These are phyloP conservation scores for Fusarium pilosicola DNA, from an alignment of 2,329 filamentous ascomycete genomes.

Conservation along the genomic window DNA sequence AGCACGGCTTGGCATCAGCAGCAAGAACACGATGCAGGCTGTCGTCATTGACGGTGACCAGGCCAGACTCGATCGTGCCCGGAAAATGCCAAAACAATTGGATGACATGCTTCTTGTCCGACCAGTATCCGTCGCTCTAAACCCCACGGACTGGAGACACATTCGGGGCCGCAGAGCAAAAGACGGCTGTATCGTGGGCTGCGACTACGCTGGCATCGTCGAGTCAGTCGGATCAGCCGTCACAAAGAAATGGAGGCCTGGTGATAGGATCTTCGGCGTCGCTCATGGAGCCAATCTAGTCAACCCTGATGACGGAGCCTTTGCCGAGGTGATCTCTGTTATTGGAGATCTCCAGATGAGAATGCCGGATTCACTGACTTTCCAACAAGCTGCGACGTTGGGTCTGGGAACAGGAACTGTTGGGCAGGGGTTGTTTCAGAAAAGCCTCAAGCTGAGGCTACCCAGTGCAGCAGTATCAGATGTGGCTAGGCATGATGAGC, in stretches of 20 bases:
- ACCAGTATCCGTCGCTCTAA: not conserved
- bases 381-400: not conserved
- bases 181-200: not conserved
- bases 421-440: not conserved
- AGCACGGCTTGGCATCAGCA: not conserved
- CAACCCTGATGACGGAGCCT: not conserved
- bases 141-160: not conserved
- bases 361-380: not conserved
- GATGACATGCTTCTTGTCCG: not conserved
- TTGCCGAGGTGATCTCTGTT: not conserved
- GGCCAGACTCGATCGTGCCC: not conserved
- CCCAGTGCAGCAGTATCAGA: not conserved
- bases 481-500: not conserved
- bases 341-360: not conserved
- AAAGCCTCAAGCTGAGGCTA: not conserved
- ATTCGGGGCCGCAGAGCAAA: not conserved
- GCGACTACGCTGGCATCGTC: not conserved
- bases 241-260: not conserved
- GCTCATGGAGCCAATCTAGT: not conserved
- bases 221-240: not conserved
- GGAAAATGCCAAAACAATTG: not conserved
- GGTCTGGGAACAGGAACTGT: not conserved
- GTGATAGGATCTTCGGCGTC: not conserved
- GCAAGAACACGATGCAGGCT: not conserved
- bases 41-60: not conserved